These are phyloP conservation scores for Hyphopichia khmerensis DNA, from an alignment of 1,139 yeast species.

Conservation along the genomic window DNA sequence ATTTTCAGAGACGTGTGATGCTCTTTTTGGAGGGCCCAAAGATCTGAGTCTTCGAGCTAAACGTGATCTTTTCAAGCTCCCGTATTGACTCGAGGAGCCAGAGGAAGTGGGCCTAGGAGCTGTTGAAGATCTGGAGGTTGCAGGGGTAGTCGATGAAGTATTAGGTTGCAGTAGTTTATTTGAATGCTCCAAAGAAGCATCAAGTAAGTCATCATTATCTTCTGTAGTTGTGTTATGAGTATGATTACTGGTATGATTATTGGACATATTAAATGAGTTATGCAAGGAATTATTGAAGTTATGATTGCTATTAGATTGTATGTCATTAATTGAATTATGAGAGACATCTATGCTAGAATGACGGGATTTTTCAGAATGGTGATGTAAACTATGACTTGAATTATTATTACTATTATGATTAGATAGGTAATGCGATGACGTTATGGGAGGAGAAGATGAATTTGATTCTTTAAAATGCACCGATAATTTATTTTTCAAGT, in stretches of 20 bases:
- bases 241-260: constrained; percentile 10
- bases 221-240: constrained; percentile 15
- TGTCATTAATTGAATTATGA: constrained; percentile 4
- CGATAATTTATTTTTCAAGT: constrained; percentile 30
- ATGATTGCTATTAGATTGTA: not conserved
- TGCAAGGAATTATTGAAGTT: constrained; percentile 8
- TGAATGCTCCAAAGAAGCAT: constrained; percentile 4
- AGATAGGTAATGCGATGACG: not conserved
- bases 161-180: constrained; percentile 2
- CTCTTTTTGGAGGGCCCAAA: constrained; percentile 44
- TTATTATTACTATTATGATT: constrained; percentile 2
- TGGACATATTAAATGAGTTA: constrained; percentile 13
- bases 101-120: not conserved
- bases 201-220: constrained; percentile 8
- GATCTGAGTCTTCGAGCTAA: constrained; percentile 37
- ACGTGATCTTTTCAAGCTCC: constrained; percentile 21
- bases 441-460: not conserved
- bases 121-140: constrained; percentile 6
- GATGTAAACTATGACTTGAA: constrained; percentile 4
- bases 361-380: not conserved
- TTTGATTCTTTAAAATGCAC: constrained; percentile 28
- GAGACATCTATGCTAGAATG: constrained; percentile 2
- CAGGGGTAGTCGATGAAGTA: constrained; percentile 20
- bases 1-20: constrained; percentile 14
- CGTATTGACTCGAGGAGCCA: not conserved